These are phyloP conservation scores for Coniochaeta sp. DNA, from an alignment of 2,329 filamentous ascomycete genomes.

Conservation along the genomic window DNA sequence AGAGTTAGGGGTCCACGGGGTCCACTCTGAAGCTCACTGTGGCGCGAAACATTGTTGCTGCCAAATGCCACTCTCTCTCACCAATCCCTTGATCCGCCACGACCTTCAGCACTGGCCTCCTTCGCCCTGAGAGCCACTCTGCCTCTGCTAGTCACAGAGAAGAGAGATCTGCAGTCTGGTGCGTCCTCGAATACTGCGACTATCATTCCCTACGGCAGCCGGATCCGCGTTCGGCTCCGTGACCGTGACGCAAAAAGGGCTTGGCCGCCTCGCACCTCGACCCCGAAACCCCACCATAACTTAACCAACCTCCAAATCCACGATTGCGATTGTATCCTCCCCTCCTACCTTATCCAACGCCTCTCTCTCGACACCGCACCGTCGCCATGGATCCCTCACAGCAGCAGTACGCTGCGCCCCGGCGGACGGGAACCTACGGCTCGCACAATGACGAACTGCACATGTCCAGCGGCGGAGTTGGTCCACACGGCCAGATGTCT, in stretches of 20 bases:
- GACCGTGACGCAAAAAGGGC: background rate
- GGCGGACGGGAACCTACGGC: conserved; percentile 31
- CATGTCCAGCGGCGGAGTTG: conserved; percentile 31
- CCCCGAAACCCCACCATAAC: background rate
- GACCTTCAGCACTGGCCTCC: no score
- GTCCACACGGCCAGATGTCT: conserved; percentile 30
- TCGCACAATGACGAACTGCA: conserved; percentile 47
- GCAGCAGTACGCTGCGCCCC: conserved; percentile 28
- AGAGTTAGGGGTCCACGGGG: no score
- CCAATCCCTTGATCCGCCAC: no score
- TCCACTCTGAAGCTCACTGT: no score
- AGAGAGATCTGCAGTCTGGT: no score
- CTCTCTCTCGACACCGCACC: background rate
- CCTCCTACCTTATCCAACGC: background rate
- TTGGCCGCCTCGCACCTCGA: background rate
- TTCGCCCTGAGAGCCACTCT: no score
- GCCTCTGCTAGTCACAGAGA: no score
- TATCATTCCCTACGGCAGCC: background rate
- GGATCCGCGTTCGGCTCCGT: background rate
- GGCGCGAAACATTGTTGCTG: no score
- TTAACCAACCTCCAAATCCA: background rate
- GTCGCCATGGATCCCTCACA: conserved; percentile 29
- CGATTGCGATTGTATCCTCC: no score
- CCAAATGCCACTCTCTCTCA: no score
- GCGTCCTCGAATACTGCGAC: no score